Percentiles rank a stretch among this genome's conserved stretches.
phyloP scores from a whole-genome alignment of 345 rosid species.

The Euphorbia pulcherrima region DNA sequence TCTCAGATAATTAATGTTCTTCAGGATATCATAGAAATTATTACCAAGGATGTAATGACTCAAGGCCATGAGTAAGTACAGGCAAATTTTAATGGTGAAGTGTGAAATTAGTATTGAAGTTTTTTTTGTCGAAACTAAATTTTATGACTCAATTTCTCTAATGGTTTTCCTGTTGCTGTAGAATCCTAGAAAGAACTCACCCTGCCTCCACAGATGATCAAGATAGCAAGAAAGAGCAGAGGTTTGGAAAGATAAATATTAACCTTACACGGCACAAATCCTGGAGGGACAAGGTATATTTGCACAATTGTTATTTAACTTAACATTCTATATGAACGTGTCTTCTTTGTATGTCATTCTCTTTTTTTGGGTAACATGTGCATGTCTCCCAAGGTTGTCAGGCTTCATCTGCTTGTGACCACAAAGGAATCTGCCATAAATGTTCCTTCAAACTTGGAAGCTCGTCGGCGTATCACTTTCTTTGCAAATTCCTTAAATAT shows the following conservation, averaged over 20 bases:
- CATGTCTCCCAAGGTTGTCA: conserved; percentile 44
- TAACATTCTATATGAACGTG: conserved; percentile 3
- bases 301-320: conserved; percentile 1
- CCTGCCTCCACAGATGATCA: conserved; percentile 14
- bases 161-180: conserved; percentile 30
- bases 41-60: conserved; percentile 67
- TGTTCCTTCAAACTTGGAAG: conserved; percentile 89
- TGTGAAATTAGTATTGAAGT: neutral
- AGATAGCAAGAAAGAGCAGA: conserved; percentile 51
- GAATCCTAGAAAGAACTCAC: conserved; percentile 56
- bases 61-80: conserved; percentile 68
- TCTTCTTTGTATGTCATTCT: conserved; percentile 7
- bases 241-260: conserved; percentile 64
- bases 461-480: conserved; percentile 96
- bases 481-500: conserved; percentile 94
- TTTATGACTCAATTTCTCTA: conserved; percentile 11
- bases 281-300: conserved; percentile 75
- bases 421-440: conserved; percentile 96
- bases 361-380: neutral
- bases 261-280: conserved; percentile 13
- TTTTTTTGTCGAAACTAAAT: neutral
- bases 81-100: conserved; percentile 14
- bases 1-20: conserved; percentile 81
- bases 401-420: conserved; percentile 78
- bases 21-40: conserved; percentile 88